These are phyloP conservation scores for Nannizzia gypsea DNA, from an alignment of 2,329 filamentous ascomycete genomes.

Conservation along the genomic window DNA sequence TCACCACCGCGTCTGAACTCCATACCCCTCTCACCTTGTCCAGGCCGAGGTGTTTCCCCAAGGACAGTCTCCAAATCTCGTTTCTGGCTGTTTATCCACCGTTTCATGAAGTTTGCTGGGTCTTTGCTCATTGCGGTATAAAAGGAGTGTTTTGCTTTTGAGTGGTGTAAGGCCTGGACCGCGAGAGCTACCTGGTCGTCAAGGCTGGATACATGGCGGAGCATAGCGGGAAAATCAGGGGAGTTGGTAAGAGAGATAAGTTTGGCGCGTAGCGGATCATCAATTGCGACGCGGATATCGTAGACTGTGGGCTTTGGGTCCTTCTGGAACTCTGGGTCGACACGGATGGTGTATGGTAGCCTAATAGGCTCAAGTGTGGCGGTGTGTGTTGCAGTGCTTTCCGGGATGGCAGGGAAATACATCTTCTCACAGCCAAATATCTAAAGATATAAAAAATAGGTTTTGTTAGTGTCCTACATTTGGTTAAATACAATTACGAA, in stretches of 20 bases:
- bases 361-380: constrained; percentile 68
- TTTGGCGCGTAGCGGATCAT: constrained; percentile 64
- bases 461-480: neutral
- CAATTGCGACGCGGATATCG: constrained; percentile 72
- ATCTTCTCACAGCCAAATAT: constrained; percentile 64
- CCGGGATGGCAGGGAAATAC: constrained; percentile 73
- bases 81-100: constrained; percentile 86
- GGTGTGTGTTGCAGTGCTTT: constrained; percentile 68
- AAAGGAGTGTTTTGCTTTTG: constrained; percentile 85
- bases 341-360: constrained; percentile 83
- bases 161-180: constrained; percentile 69
- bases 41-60: constrained; percentile 58
- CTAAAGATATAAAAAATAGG: constrained; percentile 33
- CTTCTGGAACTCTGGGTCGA: constrained; percentile 72
- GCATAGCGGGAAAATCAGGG: constrained; percentile 55
- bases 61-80: constrained; percentile 79
- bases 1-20: constrained; percentile 40
- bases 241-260: constrained; percentile 56
- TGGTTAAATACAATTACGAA: neutral
- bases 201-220: constrained; percentile 62
- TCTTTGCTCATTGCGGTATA: constrained; percentile 67
- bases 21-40: constrained; percentile 39
- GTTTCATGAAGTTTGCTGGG: constrained; percentile 68
- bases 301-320: constrained; percentile 71
- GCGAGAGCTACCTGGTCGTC: constrained; percentile 80